Evolutionary conservation across 2,329 filamentous ascomycete genomes (phyloP).

Genomic region (Trichophyton schoenleinii): DNA sequence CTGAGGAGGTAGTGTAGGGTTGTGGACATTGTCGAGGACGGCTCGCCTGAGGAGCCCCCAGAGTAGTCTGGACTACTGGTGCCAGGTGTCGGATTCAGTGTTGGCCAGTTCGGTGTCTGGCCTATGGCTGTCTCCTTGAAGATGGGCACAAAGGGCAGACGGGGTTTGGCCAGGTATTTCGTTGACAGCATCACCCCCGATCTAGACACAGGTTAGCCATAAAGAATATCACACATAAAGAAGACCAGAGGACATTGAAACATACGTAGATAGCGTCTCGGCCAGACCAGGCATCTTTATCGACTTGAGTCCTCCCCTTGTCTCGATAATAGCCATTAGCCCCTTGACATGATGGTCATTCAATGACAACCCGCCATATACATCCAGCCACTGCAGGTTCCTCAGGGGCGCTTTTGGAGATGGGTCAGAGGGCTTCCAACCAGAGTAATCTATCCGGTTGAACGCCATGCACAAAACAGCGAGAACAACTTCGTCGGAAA

Average conservation of each 20-base stretch:
- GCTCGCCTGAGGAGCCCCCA: no score
- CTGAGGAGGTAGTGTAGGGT: background rate
- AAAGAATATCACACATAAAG: background rate
- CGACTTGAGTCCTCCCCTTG: conserved; percentile 27
- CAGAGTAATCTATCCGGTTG: conserved; percentile 16
- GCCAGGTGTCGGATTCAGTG: conserved; percentile 2
- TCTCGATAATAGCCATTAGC: conserved; percentile 19
- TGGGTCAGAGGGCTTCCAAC: conserved; percentile 13
- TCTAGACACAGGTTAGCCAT: conserved; percentile 7
- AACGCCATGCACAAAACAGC: conserved; percentile 20
- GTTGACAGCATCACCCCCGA: conserved; percentile 18
- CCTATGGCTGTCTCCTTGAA: conserved; percentile 14
- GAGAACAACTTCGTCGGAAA: conserved; percentile 19
- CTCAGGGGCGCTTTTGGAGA: conserved; percentile 17
- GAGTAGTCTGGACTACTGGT: background rate
- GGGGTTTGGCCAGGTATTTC: conserved; percentile 16
- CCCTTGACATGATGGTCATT: conserved; percentile 19
- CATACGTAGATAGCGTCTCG: conserved; percentile 29
- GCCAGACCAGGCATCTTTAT: conserved; percentile 27
- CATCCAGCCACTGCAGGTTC: conserved; percentile 18
- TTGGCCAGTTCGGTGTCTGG: conserved; percentile 14
- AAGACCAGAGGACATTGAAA: background rate
- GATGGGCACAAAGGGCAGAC: conserved; percentile 17
- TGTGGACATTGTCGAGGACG: background rate
- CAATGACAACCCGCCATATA: conserved; percentile 17